A percentile compares a stretch with the other conserved stretches of the same genome.
phyloP scores from a whole-genome alignment of 106 monocot genomes.

The Dendrobium officinale region DNA sequence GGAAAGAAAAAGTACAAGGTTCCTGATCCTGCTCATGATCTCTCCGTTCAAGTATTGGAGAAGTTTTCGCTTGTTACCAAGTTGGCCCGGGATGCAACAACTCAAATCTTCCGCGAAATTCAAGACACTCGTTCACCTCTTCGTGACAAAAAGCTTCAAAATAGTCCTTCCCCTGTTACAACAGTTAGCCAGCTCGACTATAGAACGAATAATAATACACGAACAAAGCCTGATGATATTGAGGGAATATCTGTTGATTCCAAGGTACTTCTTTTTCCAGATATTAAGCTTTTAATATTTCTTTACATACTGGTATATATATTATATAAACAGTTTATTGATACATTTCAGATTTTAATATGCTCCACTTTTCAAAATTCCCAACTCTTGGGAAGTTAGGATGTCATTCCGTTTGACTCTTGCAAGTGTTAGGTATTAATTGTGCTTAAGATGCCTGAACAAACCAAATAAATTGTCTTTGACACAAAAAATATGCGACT shows the following conservation, averaged over 20 bases:
- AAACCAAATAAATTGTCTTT: no score
- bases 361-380: no score
- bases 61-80: constrained; percentile 97
- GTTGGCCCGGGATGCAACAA: constrained; percentile 93
- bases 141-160: constrained; percentile 44
- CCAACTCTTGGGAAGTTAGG: no score
- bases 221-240: not conserved
- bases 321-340: no score
- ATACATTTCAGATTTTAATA: no score
- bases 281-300: not conserved
- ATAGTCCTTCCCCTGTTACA: constrained; percentile 9
- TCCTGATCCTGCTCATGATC: constrained; percentile 76
- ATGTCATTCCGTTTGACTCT: no score
- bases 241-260: constrained; percentile 3
- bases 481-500: no score
- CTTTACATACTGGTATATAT: not conserved
- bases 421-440: no score
- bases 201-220: not conserved
- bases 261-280: not conserved
- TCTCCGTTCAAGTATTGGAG: constrained; percentile 90
- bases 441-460: no score
- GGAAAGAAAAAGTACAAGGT: constrained; percentile 51
- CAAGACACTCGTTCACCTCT: constrained; percentile 28
- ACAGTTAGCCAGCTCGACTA: constrained; percentile 13
- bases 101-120: constrained; percentile 77